These are phyloP conservation scores for Annulohypoxylon bovei DNA, from an alignment of 495 filamentous ascomycete species.

Conservation along the genomic window DNA sequence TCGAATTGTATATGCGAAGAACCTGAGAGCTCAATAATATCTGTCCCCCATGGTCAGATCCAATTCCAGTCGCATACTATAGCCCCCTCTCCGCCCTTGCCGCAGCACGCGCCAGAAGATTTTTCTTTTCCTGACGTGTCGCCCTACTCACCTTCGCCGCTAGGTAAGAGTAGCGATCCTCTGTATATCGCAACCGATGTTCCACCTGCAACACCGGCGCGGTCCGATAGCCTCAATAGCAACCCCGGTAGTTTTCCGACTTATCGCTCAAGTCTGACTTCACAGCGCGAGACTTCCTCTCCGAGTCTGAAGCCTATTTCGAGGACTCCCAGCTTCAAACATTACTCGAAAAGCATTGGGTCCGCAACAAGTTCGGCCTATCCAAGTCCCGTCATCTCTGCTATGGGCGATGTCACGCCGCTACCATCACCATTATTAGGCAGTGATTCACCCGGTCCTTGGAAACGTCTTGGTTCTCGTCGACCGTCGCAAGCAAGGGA, in stretches of 20 bases:
- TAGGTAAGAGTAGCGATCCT: constrained; percentile 31
- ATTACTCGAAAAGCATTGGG: constrained; percentile 48
- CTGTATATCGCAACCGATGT: constrained; percentile 53
- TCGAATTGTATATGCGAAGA: constrained; percentile 36
- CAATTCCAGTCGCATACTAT: constrained; percentile 44
- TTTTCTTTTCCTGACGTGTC: constrained; percentile 22
- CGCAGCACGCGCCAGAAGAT: constrained; percentile 24
- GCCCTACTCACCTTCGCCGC: constrained; percentile 35
- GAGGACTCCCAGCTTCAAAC: constrained; percentile 60
- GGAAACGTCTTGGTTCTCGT: constrained; percentile 63
- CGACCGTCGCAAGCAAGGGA: constrained; percentile 51
- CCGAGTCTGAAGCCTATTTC: constrained; percentile 56
- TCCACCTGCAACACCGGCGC: constrained; percentile 35
- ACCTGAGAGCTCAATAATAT: constrained; percentile 23
- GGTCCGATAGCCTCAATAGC: constrained; percentile 41
- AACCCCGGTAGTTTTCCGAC: constrained; percentile 40
- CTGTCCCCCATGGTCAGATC: constrained; percentile 30
- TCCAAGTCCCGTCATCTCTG: constrained; percentile 73
- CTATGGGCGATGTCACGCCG: constrained; percentile 91
- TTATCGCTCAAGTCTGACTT: constrained; percentile 41
- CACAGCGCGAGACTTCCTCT: constrained; percentile 54
- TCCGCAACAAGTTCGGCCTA: constrained; percentile 57
- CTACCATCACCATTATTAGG: constrained; percentile 86
- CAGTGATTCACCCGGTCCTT: constrained; percentile 76
- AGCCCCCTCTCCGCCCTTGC: constrained; percentile 41